Percentiles rank a stretch among this genome's conserved stretches.
Conservation (phyloP, 441 rosid species). For the Gossypium trilobum region DNA sequence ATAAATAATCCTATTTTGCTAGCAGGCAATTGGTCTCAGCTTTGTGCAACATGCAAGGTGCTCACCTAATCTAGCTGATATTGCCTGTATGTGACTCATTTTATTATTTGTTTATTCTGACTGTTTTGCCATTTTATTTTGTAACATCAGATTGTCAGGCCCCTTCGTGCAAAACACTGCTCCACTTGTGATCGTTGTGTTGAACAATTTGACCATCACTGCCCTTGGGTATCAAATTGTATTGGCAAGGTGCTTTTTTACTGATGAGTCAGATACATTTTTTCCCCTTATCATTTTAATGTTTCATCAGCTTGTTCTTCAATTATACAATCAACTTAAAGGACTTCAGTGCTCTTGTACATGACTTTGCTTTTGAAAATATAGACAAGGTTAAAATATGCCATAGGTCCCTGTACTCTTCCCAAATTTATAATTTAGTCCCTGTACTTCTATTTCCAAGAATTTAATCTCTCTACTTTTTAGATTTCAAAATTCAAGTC, state of each 20-base stretch:
- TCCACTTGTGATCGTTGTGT: conserved; percentile 93
- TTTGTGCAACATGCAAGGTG: conserved; percentile 99
- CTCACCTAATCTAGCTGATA: conserved; percentile 8
- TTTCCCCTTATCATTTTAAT: background rate
- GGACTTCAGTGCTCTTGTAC: background rate
- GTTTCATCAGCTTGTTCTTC: background rate
- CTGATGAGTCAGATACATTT: conserved; percentile 6
- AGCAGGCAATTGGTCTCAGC: conserved; percentile 97
- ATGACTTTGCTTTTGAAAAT: background rate
- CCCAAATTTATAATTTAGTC: too few relatives aligned
- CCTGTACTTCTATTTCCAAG: too few relatives aligned
- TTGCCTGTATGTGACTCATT: conserved; percentile 5
- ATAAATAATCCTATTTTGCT: conserved; percentile 82
- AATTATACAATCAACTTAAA: background rate
- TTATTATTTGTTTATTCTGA: conserved; percentile 4
- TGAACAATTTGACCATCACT: conserved; percentile 97
- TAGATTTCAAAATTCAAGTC: too few relatives aligned
- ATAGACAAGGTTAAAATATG: background rate
- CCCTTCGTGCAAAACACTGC: conserved; percentile 96
- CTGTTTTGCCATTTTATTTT: conserved; percentile 11
- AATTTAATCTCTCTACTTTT: too few relatives aligned
- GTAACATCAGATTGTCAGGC: conserved; percentile 58
- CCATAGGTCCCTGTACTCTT: too few relatives aligned
- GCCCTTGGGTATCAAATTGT: conserved; percentile 99
- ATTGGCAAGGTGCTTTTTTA: conserved; percentile 71